Evolutionary conservation across 768 basidiomycete species (phyloP).

Genomic region (Dacryopinax primogenitus): DNA sequence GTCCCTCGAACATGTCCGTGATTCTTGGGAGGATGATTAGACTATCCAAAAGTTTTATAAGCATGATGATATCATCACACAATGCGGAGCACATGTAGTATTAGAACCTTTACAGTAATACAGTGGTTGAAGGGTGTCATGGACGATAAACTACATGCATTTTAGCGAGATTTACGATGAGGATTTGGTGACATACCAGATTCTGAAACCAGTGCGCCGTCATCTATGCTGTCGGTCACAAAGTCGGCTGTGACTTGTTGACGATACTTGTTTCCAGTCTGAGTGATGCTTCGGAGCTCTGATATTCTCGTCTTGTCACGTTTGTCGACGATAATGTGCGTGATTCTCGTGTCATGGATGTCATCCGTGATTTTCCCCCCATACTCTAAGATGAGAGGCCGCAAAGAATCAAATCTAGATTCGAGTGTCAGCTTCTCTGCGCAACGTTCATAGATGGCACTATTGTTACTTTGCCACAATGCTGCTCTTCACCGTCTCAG

Average conservation of each 20-base stretch:
- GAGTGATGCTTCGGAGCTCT: constrained; percentile 31
- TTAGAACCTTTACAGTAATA: background rate
- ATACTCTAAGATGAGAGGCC: constrained; percentile 44
- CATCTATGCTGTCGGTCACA: background rate
- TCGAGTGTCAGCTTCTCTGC: background rate
- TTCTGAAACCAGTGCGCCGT: background rate
- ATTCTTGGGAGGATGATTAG: constrained; percentile 3
- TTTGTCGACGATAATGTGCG: constrained; percentile 76
- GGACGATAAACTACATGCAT: background rate
- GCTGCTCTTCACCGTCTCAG: constrained; percentile 32
- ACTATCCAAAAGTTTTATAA: background rate
- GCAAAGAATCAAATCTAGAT: constrained; percentile 43
- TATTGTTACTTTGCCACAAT: constrained; percentile 43
- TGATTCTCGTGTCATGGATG: constrained; percentile 64
- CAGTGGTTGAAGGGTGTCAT: constrained; percentile 4
- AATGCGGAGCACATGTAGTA: constrained; percentile 5
- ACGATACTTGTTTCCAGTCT: background rate
- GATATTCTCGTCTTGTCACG: constrained; percentile 61
- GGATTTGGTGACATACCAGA: background rate
- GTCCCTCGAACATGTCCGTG: background rate
- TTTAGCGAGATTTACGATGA: background rate
- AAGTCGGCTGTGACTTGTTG: constrained; percentile 1
- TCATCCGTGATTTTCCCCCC: constrained; percentile 56
- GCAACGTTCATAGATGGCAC: background rate
- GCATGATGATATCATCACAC: background rate